A percentile compares a stretch with the other conserved stretches of the same genome.
phyloP scores from a whole-genome alignment of 2,329 filamentous ascomycete genomes.

The Leptographium lundbergii region DNA sequence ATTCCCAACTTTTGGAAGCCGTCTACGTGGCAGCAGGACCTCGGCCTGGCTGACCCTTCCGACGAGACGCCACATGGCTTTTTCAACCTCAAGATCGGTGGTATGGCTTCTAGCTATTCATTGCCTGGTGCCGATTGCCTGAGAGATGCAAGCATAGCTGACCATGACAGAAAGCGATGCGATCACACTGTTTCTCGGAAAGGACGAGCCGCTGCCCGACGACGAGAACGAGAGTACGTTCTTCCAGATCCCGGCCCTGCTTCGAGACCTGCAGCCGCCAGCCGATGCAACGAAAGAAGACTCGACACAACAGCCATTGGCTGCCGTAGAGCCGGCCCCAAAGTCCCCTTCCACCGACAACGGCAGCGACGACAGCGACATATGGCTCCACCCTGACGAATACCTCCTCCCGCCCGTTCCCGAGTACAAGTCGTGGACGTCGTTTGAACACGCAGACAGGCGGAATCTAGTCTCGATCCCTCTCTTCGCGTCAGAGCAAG shows the following conservation, averaged over 20 bases:
- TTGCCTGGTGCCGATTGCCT: no score
- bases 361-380: constrained; percentile 18
- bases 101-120: constrained; percentile 12
- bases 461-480: constrained; percentile 21
- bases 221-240: constrained; percentile 14
- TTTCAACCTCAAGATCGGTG: constrained; percentile 28
- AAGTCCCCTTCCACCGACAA: background rate
- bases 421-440: constrained; percentile 56
- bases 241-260: constrained; percentile 27
- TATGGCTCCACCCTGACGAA: constrained; percentile 34
- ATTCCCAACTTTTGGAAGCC: constrained; percentile 48
- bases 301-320: background rate
- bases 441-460: constrained; percentile 35
- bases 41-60: background rate
- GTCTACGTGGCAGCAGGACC: constrained; percentile 34
- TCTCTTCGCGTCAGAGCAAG: constrained; percentile 56
- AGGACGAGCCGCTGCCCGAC: constrained; percentile 2
- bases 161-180: background rate
- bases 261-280: constrained; percentile 9
- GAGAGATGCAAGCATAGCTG: background rate
- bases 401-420: constrained; percentile 16
- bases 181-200: constrained; percentile 7
- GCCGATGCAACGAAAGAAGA: background rate
- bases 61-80: constrained; percentile 17
- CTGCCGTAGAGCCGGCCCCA: background rate